phyloP scores from a whole-genome alignment of 495 filamentous ascomycete genomes.

The Cladorrhinum samala region DNA sequence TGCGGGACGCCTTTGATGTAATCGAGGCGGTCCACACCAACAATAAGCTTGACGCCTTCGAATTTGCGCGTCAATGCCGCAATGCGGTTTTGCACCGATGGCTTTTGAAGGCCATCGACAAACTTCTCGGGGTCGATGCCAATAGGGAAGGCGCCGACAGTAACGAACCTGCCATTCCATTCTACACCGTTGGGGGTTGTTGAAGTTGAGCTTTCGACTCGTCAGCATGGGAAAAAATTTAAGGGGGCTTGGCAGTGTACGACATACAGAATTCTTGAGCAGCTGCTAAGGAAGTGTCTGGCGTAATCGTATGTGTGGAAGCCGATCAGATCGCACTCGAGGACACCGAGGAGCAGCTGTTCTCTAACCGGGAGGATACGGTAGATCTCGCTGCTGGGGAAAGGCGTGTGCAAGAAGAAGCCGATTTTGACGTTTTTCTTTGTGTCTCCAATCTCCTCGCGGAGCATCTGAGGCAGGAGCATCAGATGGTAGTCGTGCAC shows the following conservation, averaged over 20 bases:
- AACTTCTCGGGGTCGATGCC: constrained; percentile 97
- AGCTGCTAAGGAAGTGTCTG: constrained; percentile 81
- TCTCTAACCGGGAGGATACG: constrained; percentile 83
- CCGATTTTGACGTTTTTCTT: constrained; percentile 84
- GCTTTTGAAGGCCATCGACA: constrained; percentile 74
- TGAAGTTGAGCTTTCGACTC: constrained; percentile 51
- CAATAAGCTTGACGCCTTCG: constrained; percentile 79
- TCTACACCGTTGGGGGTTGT: constrained; percentile 83
- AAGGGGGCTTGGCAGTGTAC: not conserved
- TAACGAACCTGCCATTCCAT: constrained; percentile 65
- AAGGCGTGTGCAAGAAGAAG: constrained; percentile 93
- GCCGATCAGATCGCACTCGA: constrained; percentile 82
- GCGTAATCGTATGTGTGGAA: constrained; percentile 97
- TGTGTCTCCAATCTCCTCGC: constrained; percentile 60
- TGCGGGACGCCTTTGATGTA: constrained; percentile 96
- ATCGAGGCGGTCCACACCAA: constrained; percentile 89
- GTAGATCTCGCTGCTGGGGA: constrained; percentile 89
- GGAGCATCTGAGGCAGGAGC: constrained; percentile 79
- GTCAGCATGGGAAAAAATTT: not conserved
- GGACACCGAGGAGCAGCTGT: constrained; percentile 68
- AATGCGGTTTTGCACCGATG: constrained; percentile 73
- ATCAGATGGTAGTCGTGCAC: constrained; percentile 96
- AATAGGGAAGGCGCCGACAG: constrained; percentile 80
- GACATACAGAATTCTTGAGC: constrained; percentile 69
- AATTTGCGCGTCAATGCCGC: constrained; percentile 71